Evolutionary conservation across 2,329 filamentous ascomycete genomes (phyloP).

Genomic region (Aaosphaeria pasadenensis): DNA sequence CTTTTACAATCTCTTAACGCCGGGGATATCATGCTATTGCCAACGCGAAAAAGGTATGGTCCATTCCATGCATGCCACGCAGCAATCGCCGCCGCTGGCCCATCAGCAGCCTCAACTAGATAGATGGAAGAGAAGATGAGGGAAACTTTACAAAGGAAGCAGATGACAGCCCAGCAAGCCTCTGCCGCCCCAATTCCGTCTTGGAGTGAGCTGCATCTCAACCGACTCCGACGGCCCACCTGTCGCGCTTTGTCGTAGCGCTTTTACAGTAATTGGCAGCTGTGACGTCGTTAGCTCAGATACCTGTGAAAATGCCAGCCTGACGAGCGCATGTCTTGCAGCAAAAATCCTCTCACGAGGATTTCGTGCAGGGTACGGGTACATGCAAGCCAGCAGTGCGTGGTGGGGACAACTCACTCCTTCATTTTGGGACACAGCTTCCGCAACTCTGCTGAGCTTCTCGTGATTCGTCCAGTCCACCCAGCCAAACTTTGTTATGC

Average conservation of each 20-base stretch:
- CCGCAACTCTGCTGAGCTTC: constrained; percentile 78
- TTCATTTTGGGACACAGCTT: constrained; percentile 86
- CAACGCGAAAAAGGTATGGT: constrained; percentile 17
- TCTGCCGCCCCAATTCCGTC: constrained; percentile 82
- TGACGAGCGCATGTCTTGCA: constrained; percentile 8
- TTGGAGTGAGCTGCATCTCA: constrained; percentile 70
- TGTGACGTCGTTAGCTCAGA: constrained; percentile 38
- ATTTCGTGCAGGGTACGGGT: constrained; percentile 1
- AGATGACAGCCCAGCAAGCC: constrained; percentile 90
- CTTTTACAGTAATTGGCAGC: constrained; percentile 69
- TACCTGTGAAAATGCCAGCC: constrained; percentile 2
- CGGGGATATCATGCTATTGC: constrained; percentile 33
- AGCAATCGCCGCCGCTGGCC: constrained; percentile 15
- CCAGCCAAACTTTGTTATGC: constrained; percentile 79
- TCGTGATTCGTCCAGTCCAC: constrained; percentile 85
- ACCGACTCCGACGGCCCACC: constrained; percentile 49
- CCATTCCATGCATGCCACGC: constrained; percentile 33
- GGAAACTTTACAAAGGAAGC: constrained; percentile 62
- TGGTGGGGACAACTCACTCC: constrained; percentile 60
- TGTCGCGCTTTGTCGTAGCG: constrained; percentile 46
- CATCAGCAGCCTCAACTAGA: no score
- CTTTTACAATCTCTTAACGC: constrained; percentile 12
- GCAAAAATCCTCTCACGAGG: background rate
- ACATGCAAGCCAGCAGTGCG: constrained; percentile 5
- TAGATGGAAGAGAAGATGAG: no score